A percentile compares a stretch with the other conserved stretches of the same genome.
Conservation (phyloP, 176 grass and related monocot species). For the Areca catechu region DNA sequence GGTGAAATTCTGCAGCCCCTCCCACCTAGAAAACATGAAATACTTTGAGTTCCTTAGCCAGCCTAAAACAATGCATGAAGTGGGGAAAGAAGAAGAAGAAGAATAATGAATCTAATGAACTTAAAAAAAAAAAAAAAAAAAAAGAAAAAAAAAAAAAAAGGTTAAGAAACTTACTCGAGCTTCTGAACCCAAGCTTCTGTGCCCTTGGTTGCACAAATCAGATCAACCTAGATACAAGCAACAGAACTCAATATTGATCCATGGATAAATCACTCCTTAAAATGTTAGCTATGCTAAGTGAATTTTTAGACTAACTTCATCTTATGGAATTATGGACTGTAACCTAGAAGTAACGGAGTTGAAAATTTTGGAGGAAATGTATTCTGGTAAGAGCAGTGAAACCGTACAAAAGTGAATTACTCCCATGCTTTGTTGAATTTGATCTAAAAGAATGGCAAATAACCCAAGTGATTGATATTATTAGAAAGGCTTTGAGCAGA, state of each 20-base stretch:
- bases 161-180: slow-evolving; percentile 38
- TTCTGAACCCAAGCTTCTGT: slow-evolving; percentile 67
- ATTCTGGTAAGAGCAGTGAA: background rate
- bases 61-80: too few relatives aligned
- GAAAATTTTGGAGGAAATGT: background rate
- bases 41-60: too few relatives aligned
- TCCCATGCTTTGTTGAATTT: too few relatives aligned
- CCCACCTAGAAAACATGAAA: slow-evolving; percentile 42
- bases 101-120: background rate
- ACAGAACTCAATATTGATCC: too few relatives aligned
- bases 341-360: background rate
- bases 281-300: slow-evolving; percentile 8
- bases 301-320: slow-evolving; percentile 9
- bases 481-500: too few relatives aligned
- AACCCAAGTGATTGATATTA: too few relatives aligned
- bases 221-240: slow-evolving; percentile 43
- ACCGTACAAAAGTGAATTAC: too few relatives aligned
- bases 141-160: too few relatives aligned
- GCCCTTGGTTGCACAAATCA: slow-evolving; percentile 84
- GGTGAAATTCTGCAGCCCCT: slow-evolving; percentile 46
- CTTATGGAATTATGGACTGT: too few relatives aligned
- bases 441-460: too few relatives aligned
- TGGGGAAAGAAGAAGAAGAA: too few relatives aligned
- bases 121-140: background rate
- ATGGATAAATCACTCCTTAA: slow-evolving; percentile 6